These are phyloP conservation scores for Cryptosporidium meleagridis DNA, from an alignment of 169 alveolate species.

Conservation along the genomic window DNA sequence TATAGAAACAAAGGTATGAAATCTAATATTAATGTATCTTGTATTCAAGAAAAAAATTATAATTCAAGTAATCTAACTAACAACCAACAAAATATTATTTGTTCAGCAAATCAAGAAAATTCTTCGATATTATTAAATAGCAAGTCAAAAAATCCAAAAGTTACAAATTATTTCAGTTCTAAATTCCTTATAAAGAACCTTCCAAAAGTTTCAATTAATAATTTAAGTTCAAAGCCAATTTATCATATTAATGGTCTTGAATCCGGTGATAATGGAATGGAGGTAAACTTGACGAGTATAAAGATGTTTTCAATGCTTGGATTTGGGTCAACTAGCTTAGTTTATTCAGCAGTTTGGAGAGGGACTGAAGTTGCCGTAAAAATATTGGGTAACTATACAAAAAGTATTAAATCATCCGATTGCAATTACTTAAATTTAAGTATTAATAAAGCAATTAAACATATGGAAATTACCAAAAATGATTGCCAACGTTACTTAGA, in stretches of 20 bases:
- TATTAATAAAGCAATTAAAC: not conserved
- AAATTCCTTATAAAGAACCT: not conserved
- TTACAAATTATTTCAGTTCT: not conserved
- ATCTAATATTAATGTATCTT: not conserved
- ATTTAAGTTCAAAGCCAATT: not conserved
- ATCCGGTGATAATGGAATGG: not conserved
- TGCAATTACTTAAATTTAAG: not conserved
- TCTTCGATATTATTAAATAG: not conserved
- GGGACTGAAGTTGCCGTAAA: constrained; percentile 88
- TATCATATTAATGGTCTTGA: not conserved
- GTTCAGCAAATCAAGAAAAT: constrained; percentile 30
- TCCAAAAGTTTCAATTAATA: not conserved
- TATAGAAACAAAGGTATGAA: not conserved
- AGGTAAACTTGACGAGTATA: not conserved
- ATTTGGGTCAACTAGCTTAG: constrained; percentile 88
- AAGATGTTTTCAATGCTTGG: constrained; percentile 76
- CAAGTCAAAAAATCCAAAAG: not conserved
- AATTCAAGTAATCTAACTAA: not conserved
- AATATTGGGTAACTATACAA: constrained; percentile 76
- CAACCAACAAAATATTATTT: not conserved
- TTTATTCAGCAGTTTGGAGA: constrained; percentile 85
- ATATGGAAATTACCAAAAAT: constrained; percentile 11
- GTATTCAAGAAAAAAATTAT: not conserved
- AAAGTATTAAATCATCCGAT: constrained; percentile 76
- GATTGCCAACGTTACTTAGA: constrained; percentile 81